Evolutionary conservation across 331 rosid genomes (phyloP), one percentile per base, ranked within the genome.

Genomic region (Rhamnella rubrinervis): DNA sequence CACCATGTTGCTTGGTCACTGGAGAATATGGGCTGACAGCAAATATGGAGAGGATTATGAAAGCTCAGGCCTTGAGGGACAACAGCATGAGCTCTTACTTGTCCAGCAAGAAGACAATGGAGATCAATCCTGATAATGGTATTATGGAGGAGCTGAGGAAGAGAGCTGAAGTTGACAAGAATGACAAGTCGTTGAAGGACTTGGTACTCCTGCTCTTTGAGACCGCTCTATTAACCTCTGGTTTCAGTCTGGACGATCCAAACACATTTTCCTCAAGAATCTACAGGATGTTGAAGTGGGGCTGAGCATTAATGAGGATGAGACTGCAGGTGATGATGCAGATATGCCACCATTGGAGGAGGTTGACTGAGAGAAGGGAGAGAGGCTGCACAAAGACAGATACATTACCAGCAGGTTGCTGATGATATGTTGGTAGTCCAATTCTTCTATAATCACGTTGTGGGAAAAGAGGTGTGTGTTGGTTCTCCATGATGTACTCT

Each of bases 31-130:
- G 82, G 5, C 68, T 78, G 82, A 67, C 82, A 26, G 46, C 78
- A 23, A 67, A 78, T 40, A 78, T 78, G 74, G 82, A 78, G 19
- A 72, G 74, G 23, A 78, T 78, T 56, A 78, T 78, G 82, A 78
- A 58, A 55, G 75, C 82, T 20, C 68, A 68, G 23, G 68, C 82
- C 17, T 60, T 63, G 23, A 67, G 72, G 64, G 78, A 68, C 59
- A 73, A 17, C 55, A 58, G 49, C 39, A 74, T 52, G 83, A 47
- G 66, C 55, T 28, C 69, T 17, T 74, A 79, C 76, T 59, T 74
- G 77, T 66, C 77, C 13, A 69, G 73, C 73, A 74, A 74, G 72
- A 79, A 79, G 76, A 79, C 70, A 19, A 74, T 74, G 80, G 77
- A 74, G 60, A 79, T 79, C 15, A 79, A 70, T 13, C 80, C 70